phyloP scores from a whole-genome alignment of 192 early-diverging fungal genomes.

The Gaertneriomyces semiglobifer region DNA sequence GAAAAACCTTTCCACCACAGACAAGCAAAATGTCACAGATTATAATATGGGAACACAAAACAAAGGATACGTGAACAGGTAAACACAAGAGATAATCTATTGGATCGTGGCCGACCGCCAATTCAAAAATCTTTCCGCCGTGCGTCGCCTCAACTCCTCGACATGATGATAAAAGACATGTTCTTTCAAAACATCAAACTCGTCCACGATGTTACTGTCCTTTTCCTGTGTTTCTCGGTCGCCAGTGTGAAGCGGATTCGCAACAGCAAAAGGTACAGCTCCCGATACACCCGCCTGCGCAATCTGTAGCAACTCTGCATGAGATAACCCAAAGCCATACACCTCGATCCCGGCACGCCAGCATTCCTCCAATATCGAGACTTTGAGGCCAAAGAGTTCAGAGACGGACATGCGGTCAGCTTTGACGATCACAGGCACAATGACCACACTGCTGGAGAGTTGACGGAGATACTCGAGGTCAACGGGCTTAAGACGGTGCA shows the following conservation, averaged over 20 bases:
- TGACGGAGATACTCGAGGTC: constrained; percentile 70
- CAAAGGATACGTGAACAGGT: no score
- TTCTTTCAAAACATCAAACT: constrained; percentile 49
- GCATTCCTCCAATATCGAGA: constrained; percentile 49
- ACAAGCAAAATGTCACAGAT: no score
- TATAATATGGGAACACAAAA: no score
- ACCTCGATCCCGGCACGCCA: constrained; percentile 53
- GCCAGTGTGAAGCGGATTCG: not conserved
- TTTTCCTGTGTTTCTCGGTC: not conserved
- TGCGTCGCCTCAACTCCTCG: constrained; percentile 48
- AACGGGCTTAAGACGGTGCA: constrained; percentile 63
- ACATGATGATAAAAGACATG: constrained; percentile 56
- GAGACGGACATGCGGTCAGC: constrained; percentile 50
- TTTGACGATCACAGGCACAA: constrained; percentile 69
- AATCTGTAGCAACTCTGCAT: constrained; percentile 46
- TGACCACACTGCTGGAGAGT: constrained; percentile 54
- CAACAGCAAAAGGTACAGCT: constrained; percentile 52
- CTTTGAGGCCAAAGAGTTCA: constrained; percentile 54
- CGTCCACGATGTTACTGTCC: constrained; percentile 25
- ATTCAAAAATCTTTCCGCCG: constrained; percentile 57
- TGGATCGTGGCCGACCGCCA: constrained; percentile 36
- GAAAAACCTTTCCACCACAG: no score
- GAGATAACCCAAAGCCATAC: constrained; percentile 53
- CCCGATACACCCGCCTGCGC: constrained; percentile 43
- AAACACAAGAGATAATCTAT: not conserved